phyloP scores from a whole-genome alignment of 2,329 filamentous ascomycete genomes.

The Pestalotiopsis sp. region DNA sequence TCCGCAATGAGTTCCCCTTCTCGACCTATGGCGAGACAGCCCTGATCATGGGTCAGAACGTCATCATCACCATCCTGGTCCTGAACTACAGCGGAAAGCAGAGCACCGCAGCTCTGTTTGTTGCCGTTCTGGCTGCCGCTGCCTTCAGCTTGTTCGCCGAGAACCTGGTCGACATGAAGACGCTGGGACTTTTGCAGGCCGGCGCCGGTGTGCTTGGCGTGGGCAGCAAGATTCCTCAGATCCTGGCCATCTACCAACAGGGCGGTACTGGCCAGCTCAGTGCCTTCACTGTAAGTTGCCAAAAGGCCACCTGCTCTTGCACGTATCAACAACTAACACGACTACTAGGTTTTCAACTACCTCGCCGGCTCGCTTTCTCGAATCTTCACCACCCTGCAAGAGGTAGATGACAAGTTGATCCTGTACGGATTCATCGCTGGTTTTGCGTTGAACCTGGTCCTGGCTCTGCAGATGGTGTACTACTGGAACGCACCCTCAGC shows the following conservation, averaged over 20 bases:
- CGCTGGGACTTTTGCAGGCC: conserved; percentile 77
- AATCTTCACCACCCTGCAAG: conserved; percentile 96
- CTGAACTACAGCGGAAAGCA: conserved; percentile 77
- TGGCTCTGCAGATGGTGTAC: conserved; percentile 90
- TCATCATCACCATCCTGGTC: conserved; percentile 85
- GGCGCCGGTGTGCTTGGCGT: conserved; percentile 82
- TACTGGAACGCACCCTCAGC: conserved; percentile 82
- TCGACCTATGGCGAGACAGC: conserved; percentile 96
- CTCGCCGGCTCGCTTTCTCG: conserved; percentile 88
- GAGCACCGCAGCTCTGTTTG: conserved; percentile 72
- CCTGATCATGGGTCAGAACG: conserved; percentile 89
- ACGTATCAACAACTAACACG: neutral
- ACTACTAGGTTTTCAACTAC: conserved; percentile 90
- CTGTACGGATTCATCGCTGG: conserved; percentile 93
- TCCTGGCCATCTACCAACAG: conserved; percentile 80
- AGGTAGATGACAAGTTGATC: conserved; percentile 96
- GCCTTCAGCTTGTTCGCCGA: conserved; percentile 73
- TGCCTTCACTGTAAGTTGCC: conserved; percentile 81
- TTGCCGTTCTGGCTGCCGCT: conserved; percentile 73
- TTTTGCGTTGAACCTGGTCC: conserved; percentile 84
- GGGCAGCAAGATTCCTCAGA: conserved; percentile 93
- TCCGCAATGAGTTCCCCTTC: conserved; percentile 90
- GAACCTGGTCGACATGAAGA: conserved; percentile 65
- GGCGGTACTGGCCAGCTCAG: conserved; percentile 94
- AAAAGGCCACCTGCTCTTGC: neutral